phyloP scores from a whole-genome alignment of 2,329 filamentous ascomycete genomes.

The Lachnellula hyalina region DNA sequence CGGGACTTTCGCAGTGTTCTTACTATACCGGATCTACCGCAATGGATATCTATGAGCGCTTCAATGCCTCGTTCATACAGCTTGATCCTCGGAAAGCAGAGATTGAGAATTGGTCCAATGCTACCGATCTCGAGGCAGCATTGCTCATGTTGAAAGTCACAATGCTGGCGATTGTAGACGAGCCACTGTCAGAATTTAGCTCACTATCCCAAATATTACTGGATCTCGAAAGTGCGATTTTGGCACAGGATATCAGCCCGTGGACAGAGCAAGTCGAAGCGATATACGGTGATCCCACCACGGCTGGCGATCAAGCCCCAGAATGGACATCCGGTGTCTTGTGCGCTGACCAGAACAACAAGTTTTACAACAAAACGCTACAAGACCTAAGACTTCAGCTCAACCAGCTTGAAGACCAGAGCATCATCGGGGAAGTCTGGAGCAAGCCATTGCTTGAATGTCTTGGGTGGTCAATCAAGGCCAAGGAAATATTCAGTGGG shows the following conservation, averaged over 20 bases:
- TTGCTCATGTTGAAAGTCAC: not conserved
- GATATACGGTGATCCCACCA: not conserved
- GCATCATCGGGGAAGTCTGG: constrained; percentile 4
- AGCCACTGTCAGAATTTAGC: not conserved
- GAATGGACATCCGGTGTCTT: not conserved
- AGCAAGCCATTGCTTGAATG: constrained; percentile 1
- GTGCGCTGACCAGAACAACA: constrained; percentile 5
- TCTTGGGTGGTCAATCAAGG: not conserved
- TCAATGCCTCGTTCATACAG: not conserved
- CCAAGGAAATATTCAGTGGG: not conserved
- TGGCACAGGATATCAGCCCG: not conserved
- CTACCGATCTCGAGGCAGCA: constrained; percentile 1
- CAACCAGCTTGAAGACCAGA: not conserved
- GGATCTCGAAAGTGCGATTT: not conserved
- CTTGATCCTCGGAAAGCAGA: constrained; percentile 1
- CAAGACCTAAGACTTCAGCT: not conserved
- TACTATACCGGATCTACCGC: not conserved
- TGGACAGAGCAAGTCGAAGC: not conserved
- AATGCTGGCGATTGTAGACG: not conserved
- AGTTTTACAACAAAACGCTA: constrained; percentile 1
- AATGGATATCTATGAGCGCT: not conserved
- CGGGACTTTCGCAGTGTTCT: not conserved
- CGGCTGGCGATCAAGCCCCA: not conserved
- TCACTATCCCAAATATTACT: not conserved
- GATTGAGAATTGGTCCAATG: not conserved